Base-by-base conservation (phyloP, 768 basidiomycete species). In the Termitomyces sp. region DNA sequence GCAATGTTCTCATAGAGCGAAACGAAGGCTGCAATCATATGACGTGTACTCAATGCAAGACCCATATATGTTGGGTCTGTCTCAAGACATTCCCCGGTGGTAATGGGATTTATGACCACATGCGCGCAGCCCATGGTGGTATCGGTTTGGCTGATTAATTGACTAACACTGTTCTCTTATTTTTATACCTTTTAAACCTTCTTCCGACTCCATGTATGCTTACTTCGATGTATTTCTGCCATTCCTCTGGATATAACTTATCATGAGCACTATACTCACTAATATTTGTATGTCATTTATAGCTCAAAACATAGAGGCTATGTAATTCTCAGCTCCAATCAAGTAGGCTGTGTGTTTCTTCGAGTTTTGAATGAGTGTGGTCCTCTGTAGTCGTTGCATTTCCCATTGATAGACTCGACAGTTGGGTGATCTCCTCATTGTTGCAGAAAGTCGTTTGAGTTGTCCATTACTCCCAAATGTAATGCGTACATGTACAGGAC, bases 41-140 rank as follows among this genome's bases (percentile, higher is more conserved):
- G 80, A 86, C 83, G n/a, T 94, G 91, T 71, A 78, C 78, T 0
- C 79, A 81, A 36, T 94, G 91, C 70, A 81, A 84, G 65, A 86
- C 88, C 0, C 91, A 94, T 69, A 87, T 87, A 1, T 94, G 91
- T 61, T 93, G 91, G 92, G 84, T 84, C 24, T 94, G 91, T 70
- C 66, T 90, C n/a, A n/a, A n/a, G n/a, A n/a, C n/a, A n/a, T n/a
- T n/a, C n/a, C n/a, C n/a, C n/a, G n/a, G n/a, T n/a, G 86, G 88
- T 2, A 75, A 85, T 15, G 88, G 85, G 11, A 88, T 92, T n/a
- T 93, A 93, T 65, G 81, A 80, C 0, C 91, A 93, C 69, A 93
- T 93, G 91, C 81, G 84, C 7, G 59, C 64, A 6, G 74, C 72
- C 50, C 91, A 93, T 71, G 90, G 91, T 5, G 80, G 84, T 35